These are phyloP conservation scores for Fraxinus nigra DNA, from an alignment of 305 asterid species.

Conservation along the genomic window DNA sequence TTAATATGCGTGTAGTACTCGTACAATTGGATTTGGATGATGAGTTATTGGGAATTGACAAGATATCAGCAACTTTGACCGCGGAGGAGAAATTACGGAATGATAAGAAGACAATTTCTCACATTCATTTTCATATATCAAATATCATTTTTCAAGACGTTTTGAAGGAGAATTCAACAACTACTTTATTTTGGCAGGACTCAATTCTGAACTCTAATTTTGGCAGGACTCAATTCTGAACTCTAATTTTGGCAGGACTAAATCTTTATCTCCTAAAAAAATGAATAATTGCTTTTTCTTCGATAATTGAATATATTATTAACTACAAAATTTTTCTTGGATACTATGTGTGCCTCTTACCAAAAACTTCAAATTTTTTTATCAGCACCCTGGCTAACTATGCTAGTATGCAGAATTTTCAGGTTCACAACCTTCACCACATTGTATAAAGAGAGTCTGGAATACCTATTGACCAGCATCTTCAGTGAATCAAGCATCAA, in stretches of 20 bases:
- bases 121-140: too few species aligned
- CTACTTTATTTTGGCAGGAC: too few species aligned
- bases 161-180: too few species aligned
- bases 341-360: background rate
- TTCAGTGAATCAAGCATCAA: constrained; percentile 88
- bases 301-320: background rate
- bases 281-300: background rate
- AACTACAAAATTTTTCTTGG: background rate
- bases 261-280: background rate
- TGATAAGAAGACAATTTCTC: too few species aligned
- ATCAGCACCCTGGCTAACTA: background rate
- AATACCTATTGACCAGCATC: constrained; percentile 76
- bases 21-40: too few species aligned
- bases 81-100: too few species aligned
- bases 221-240: background rate
- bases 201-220: too few species aligned
- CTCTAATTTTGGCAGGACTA: too few species aligned
- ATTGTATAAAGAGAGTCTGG: background rate
- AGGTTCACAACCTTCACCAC: background rate
- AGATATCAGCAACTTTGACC: too few species aligned
- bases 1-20: too few species aligned
- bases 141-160: too few species aligned
- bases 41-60: too few species aligned
- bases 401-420: background rate
- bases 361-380: background rate